A percentile compares a stretch with the other conserved stretches of the same genome.
Evolutionary conservation across 2,329 filamentous ascomycete species (phyloP).

Genomic region (Ophiocordyceps sinensis): DNA sequence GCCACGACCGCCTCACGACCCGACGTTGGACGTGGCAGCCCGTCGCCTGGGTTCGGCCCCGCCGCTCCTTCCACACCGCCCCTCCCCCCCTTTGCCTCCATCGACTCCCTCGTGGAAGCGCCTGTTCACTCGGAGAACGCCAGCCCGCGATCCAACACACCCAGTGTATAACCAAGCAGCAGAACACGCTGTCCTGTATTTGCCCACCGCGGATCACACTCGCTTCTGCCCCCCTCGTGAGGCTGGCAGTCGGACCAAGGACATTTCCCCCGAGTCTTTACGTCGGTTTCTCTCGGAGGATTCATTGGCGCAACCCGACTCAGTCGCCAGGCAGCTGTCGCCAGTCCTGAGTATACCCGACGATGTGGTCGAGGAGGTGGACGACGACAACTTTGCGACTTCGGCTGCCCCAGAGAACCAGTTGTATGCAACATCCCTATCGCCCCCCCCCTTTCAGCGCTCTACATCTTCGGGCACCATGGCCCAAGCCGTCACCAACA

Average conservation of each 20-base stretch:
- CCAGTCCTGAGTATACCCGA: conserved; percentile 20
- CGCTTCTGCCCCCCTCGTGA: not conserved
- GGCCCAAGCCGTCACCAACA: conserved; percentile 8
- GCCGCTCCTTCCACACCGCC: conserved; percentile 9
- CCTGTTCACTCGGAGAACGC: conserved; percentile 30
- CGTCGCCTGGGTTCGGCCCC: conserved; percentile 16
- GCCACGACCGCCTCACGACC: conserved; percentile 42
- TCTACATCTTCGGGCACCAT: conserved; percentile 14
- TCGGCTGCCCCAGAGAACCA: conserved; percentile 30
- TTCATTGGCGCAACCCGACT: not conserved
- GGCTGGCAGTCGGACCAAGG: not conserved
- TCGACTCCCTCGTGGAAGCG: conserved; percentile 34
- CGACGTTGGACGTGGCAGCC: conserved; percentile 6
- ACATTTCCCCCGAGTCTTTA: conserved; percentile 27
- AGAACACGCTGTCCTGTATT: not conserved
- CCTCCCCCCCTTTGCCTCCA: conserved; percentile 28
- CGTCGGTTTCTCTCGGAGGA: conserved; percentile 14
- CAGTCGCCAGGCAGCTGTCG: conserved; percentile 1
- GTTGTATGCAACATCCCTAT: conserved; percentile 30
- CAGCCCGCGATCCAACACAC: conserved; percentile 15
- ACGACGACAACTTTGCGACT: conserved; percentile 49
- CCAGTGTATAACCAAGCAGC: not conserved
- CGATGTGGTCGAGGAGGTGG: conserved; percentile 22
- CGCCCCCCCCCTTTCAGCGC: conserved; percentile 36
- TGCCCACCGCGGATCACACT: conserved; percentile 1